phyloP scores from a whole-genome alignment of 108 stramenopile genomes.

The Aurantiochytrium sp. region DNA sequence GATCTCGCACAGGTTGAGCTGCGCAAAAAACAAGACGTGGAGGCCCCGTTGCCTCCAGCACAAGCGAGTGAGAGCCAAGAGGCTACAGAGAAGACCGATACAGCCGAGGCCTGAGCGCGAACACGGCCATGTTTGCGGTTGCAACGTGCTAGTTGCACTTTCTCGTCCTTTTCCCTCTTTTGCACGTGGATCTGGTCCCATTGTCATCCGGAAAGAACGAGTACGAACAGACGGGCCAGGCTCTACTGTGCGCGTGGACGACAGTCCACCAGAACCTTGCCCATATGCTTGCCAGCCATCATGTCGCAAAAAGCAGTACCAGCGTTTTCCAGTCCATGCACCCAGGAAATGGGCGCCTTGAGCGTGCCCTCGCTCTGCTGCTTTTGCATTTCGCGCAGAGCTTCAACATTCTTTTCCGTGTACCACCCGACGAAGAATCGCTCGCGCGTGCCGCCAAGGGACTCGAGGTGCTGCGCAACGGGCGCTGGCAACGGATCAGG shows the following conservation, averaged over 20 bases:
- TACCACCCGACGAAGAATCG: conserved; percentile 1
- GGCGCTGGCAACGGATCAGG: neutral
- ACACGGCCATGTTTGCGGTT: no score
- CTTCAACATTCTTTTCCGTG: neutral
- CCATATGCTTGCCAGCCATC: neutral
- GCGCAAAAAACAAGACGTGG: neutral
- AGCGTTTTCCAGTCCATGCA: neutral
- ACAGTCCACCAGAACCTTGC: neutral
- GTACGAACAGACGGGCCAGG: no score
- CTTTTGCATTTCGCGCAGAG: neutral
- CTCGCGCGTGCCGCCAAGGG: neutral
- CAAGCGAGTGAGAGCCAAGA: neutral
- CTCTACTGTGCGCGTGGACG: neutral
- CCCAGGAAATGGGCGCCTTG: neutral
- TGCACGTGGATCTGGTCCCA: no score
- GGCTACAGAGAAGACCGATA: neutral
- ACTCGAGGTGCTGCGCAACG: neutral
- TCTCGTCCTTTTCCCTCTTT: no score
- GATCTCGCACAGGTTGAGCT: neutral
- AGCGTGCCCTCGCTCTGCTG: neutral
- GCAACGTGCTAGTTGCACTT: no score
- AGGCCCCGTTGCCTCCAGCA: neutral
- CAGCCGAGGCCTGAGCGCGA: neutral
- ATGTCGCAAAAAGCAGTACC: neutral
- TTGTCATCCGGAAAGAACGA: no score